phyloP scores from a whole-genome alignment of 257 asterid species.

The Linaria vulgaris region DNA sequence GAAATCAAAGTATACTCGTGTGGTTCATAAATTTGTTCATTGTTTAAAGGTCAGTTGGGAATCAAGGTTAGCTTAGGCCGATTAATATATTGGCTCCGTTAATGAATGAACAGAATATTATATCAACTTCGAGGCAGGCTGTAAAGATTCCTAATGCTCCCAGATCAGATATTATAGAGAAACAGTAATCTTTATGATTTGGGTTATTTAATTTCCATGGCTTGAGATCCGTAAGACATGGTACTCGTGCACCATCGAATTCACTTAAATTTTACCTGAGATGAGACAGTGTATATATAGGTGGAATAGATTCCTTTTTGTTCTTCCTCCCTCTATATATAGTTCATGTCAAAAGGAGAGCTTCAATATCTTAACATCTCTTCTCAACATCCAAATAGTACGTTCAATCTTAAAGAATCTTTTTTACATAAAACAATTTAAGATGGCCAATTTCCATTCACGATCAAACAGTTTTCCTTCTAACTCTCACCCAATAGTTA shows the following conservation, averaged over 20 bases:
- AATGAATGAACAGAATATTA: too few relatives aligned
- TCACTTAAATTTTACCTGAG: not conserved
- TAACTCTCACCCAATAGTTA: slow-evolving; percentile 23
- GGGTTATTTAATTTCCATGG: not conserved
- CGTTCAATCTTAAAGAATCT: too few relatives aligned
- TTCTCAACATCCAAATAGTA: not conserved
- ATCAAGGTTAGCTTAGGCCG: not conserved
- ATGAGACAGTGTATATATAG: slow-evolving; percentile 5
- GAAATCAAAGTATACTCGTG: too few relatives aligned
- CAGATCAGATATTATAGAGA: not conserved
- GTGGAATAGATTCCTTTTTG: not conserved
- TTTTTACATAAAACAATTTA: not conserved
- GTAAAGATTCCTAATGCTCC: not conserved
- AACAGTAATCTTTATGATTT: not conserved
- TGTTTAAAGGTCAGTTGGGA: slow-evolving; percentile 6
- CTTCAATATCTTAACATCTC: too few relatives aligned
- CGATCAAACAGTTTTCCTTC: slow-evolving; percentile 37
- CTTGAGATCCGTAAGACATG: not conserved
- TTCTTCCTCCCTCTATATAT: slow-evolving; percentile 3
- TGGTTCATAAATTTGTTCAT: too few relatives aligned
- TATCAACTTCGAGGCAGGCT: not conserved
- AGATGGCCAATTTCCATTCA: slow-evolving; percentile 18
- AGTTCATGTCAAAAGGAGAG: not conserved
- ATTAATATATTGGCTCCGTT: not conserved
- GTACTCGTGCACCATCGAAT: not conserved